Percentiles rank a stretch among this genome's conserved stretches.
Evolutionary conservation across 108 stramenopile genomes (phyloP).

Genomic region (Stephanodiscus minutulus): DNA sequence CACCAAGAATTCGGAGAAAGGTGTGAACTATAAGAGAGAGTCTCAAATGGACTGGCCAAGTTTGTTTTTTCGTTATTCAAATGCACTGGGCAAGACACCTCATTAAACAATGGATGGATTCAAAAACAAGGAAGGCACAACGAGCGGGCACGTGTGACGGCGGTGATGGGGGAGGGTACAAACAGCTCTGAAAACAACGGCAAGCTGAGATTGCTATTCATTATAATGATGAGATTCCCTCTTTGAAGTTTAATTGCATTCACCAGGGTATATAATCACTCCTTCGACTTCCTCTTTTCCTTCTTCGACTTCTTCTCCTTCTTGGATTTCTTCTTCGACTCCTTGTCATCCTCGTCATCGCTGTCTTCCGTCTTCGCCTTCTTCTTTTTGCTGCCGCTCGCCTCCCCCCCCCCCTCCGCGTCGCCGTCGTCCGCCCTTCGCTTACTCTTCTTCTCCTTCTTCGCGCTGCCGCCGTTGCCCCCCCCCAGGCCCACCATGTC

Average conservation of each 20-base stretch:
- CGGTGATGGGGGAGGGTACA: not conserved
- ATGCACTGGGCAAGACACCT: no score
- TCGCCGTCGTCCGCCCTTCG: slow-evolving; percentile 69
- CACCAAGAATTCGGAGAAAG: not conserved
- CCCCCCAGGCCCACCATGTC: slow-evolving; percentile 81
- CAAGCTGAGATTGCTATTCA: not conserved
- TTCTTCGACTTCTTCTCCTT: slow-evolving; percentile 57
- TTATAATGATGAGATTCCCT: not conserved
- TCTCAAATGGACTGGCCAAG: no score
- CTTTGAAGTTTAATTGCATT: slow-evolving; percentile 1
- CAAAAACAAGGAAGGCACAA: no score
- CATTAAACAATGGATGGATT: no score
- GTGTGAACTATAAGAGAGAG: not conserved
- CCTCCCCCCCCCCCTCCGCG: slow-evolving; percentile 40
- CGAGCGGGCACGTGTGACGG: no score
- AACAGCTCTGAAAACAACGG: not conserved
- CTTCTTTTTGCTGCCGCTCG: slow-evolving; percentile 51
- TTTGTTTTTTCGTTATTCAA: no score
- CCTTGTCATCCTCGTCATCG: slow-evolving; percentile 55
- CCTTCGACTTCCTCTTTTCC: slow-evolving; percentile 53
- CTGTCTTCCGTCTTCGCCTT: slow-evolving; percentile 75
- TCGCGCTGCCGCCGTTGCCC: slow-evolving; percentile 39
- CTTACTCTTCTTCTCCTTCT: slow-evolving; percentile 70
- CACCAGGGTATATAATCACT: slow-evolving; percentile 1
- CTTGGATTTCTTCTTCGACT: slow-evolving; percentile 44